phyloP scores from a whole-genome alignment of 1,284 basidiomycete genomes.

The Cutaneotrichosporon cyanovorans region DNA sequence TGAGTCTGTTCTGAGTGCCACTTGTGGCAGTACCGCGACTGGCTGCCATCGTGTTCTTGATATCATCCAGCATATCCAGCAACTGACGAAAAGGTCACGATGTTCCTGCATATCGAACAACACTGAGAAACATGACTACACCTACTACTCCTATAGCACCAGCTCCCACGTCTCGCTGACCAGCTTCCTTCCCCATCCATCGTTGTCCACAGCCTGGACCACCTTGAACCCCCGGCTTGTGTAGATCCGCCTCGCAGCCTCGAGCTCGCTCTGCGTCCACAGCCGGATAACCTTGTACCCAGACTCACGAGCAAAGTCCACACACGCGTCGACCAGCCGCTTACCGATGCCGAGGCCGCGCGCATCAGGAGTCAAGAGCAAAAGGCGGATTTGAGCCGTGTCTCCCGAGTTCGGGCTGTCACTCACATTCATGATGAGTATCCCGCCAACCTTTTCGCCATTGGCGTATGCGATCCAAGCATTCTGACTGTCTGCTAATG shows the following conservation, averaged over 20 bases:
- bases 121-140: no score
- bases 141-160: not conserved
- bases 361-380: conserved; percentile 2
- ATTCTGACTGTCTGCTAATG: not conserved
- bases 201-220: not conserved
- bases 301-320: conserved; percentile 5
- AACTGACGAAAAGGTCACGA: no score
- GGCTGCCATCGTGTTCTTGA: no score
- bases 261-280: conserved; percentile 13
- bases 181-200: conserved; percentile 1
- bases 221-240: conserved; percentile 9
- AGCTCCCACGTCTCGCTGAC: conserved; percentile 11
- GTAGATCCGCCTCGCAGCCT: conserved; percentile 10
- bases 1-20: no score
- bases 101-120: no score
- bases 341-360: conserved; percentile 10
- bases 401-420: not conserved
- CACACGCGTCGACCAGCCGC: conserved; percentile 8
- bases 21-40: no score
- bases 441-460: conserved; percentile 8
- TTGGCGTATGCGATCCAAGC: conserved; percentile 11
- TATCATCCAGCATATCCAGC: no score
- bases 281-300: conserved; percentile 11
- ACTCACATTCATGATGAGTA: conserved; percentile 3
- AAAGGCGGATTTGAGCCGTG: conserved; percentile 10